Evolutionary conservation across 805 yeast genomes (phyloP).

Genomic region (Tetrapisispora taiwanensis): DNA sequence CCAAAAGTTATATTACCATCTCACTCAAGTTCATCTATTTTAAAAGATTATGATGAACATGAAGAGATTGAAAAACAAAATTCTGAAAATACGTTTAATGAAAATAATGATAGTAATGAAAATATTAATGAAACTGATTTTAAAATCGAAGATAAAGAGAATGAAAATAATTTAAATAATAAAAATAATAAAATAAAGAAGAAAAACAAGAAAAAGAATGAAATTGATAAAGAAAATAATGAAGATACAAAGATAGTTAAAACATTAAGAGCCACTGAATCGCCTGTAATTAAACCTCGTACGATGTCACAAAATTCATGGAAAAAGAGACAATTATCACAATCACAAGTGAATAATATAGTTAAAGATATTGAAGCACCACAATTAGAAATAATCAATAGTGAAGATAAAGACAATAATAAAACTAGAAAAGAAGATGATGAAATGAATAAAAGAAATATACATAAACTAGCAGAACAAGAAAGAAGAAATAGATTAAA

Average conservation of each 20-base stretch:
- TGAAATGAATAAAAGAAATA: conserved; percentile 19
- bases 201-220: conserved; percentile 5
- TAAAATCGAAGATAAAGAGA: neutral
- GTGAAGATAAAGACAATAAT: no score
- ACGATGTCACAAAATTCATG: neutral
- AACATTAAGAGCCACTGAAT: conserved; percentile 19
- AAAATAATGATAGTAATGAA: neutral
- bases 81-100: conserved; percentile 1
- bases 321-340: conserved; percentile 3
- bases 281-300: conserved; percentile 20
- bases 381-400: neutral
- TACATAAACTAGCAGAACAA: conserved; percentile 90
- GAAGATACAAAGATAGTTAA: neutral
- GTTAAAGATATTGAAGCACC: neutral
- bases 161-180: neutral
- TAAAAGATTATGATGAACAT: neutral
- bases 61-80: conserved; percentile 4
- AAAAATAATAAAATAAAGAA: neutral
- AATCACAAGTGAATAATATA: conserved; percentile 1
- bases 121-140: no score
- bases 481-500: conserved; percentile 92
- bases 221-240: neutral
- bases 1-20: conserved; percentile 22
- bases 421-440: neutral
- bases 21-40: conserved; percentile 1